Percentiles rank a stretch among this genome's conserved stretches.
Conservation (phyloP, 495 filamentous ascomycete species). For the Hypomontagnella monticulosa region DNA sequence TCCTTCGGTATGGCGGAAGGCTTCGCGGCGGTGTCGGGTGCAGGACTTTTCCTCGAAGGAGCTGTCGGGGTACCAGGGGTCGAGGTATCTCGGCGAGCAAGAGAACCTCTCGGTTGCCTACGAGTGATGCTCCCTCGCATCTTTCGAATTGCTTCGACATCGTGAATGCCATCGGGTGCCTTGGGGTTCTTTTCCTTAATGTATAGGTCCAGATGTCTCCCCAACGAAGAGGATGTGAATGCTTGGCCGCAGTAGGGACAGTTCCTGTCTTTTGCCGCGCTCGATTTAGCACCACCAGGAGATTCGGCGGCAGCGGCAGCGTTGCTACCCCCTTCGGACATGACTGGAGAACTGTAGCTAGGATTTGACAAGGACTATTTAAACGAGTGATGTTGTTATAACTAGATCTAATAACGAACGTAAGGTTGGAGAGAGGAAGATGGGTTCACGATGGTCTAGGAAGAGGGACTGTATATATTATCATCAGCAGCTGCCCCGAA, state of each 20-base stretch:
- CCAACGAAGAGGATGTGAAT: constrained; percentile 93
- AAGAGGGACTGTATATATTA: constrained; percentile 33
- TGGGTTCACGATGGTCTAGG: constrained; percentile 1
- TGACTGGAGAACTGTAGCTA: constrained; percentile 13
- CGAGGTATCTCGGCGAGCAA: constrained; percentile 60
- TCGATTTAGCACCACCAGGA: constrained; percentile 46
- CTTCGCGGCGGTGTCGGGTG: constrained; percentile 33
- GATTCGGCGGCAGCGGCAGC: constrained; percentile 42
- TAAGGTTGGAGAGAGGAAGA: constrained; percentile 3
- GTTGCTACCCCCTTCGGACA: constrained; percentile 35
- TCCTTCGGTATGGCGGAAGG: constrained; percentile 50
- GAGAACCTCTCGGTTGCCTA: constrained; percentile 73
- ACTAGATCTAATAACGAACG: constrained; percentile 10
- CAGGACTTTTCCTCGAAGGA: constrained; percentile 44
- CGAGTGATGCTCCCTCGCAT: constrained; percentile 84
- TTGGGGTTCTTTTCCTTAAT: constrained; percentile 88
- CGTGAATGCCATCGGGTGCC: constrained; percentile 82
- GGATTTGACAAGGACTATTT: not conserved
- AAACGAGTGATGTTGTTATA: constrained; percentile 12
- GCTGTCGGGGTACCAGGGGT: constrained; percentile 57
- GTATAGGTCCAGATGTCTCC: constrained; percentile 89
- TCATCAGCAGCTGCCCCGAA: constrained; percentile 35
- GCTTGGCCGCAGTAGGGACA: constrained; percentile 86
- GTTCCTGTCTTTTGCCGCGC: constrained; percentile 75
- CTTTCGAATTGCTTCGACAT: constrained; percentile 86